Evolutionary conservation across 805 yeast species (phyloP), one percentile per base, ranked within the genome.

Genomic region (Yamadazyma ubonensis): DNA sequence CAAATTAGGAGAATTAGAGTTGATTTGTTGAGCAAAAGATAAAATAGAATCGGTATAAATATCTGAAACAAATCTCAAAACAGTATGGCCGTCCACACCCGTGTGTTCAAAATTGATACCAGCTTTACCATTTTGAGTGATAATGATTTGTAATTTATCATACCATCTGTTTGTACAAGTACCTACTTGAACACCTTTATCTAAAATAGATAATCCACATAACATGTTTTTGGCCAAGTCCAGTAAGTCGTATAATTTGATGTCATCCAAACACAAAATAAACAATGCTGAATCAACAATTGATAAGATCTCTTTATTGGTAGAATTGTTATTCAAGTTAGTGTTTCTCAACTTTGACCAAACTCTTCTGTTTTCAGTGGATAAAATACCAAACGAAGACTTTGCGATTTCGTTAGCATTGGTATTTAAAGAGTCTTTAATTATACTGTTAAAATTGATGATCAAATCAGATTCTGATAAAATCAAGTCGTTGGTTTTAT

Each of bases 81-180:
- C 96, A 0, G 97, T 89, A 60, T 89, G 96, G 41, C 97, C 97
- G 63, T 89, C 97, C 19, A 89, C 95, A 51, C 96, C 96, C 0
- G 97, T 85, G 56, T 89, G 93, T 55, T 89, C 97, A 57, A 89
- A 89, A 60, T 90, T 89, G 49, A 89, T 81, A 20, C 97, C 97
- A 2, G 93, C 96, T 61, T 86, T 85, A 17, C 95, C 95, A 60
- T 89, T 87, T 58, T 81, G 79, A 4, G 96, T 87, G 40, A 89
- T 78, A 39, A 89, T 89, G 49, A 89, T 73, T 61, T 89, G 96
- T 48, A 89, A 65, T 63, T 89, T 89, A 63, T 89, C 97, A 58
- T 88, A 89, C 96, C 96, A 89, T 58, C 97, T 71, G 62, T 89
- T 89, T 23, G 96, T 84, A 64, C 96, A 88, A 4, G 96, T 87